A percentile compares a stretch with the other conserved stretches of the same genome.
phyloP scores from a whole-genome alignment of 2,329 filamentous ascomycete genomes.

The Fusarium sp. region DNA sequence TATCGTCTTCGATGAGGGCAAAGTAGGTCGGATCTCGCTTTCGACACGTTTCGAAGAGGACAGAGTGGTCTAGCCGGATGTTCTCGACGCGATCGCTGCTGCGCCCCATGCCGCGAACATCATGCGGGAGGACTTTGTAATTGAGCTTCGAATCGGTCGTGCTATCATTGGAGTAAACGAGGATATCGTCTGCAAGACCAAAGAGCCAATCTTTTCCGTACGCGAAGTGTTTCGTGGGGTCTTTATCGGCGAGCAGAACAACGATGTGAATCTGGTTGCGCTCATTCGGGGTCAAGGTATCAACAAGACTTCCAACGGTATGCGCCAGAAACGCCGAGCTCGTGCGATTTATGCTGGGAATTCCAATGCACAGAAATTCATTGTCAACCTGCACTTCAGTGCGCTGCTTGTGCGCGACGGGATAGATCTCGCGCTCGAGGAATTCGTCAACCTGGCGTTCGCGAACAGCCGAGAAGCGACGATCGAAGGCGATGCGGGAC shows the following conservation, averaged over 20 bases:
- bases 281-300: constrained; percentile 50
- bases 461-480: constrained; percentile 47
- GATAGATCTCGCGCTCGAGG: constrained; percentile 39
- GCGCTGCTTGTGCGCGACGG: constrained; percentile 20
- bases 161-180: constrained; percentile 47
- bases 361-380: constrained; percentile 51
- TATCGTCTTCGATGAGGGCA: constrained; percentile 56
- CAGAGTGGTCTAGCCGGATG: constrained; percentile 53
- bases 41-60: constrained; percentile 52
- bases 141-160: constrained; percentile 15
- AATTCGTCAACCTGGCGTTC: constrained; percentile 45
- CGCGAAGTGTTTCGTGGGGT: constrained; percentile 51
- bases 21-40: constrained; percentile 51
- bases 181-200: constrained; percentile 52
- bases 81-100: constrained; percentile 51
- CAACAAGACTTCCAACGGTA: constrained; percentile 51
- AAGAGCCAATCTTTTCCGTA: constrained; percentile 52
- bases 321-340: constrained; percentile 48
- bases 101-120: constrained; percentile 45
- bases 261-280: constrained; percentile 52
- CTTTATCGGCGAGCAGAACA: constrained; percentile 53
- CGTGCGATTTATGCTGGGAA: constrained; percentile 54
- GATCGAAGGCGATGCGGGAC: constrained; percentile 46
- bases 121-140: constrained; percentile 35
- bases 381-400: constrained; percentile 18